These are phyloP conservation scores for Ogataea glucozyma DNA, from an alignment of 805 yeast genomes.

Conservation along the genomic window DNA sequence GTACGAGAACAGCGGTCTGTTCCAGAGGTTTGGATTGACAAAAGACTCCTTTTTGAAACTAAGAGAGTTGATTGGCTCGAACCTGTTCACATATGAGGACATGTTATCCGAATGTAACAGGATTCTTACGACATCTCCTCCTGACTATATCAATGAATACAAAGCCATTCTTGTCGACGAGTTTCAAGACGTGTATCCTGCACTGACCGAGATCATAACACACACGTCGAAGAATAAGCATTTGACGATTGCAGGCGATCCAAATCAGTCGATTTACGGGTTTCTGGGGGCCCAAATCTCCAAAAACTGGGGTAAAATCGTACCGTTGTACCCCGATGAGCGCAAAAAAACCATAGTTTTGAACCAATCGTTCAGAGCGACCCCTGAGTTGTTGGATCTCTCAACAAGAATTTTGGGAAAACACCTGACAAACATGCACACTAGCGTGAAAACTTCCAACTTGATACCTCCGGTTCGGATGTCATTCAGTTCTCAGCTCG, in stretches of 20 bases:
- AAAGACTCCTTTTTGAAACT: slow-evolving; percentile 15
- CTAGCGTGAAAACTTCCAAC: slow-evolving; percentile 23
- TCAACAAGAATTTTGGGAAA: slow-evolving; percentile 37
- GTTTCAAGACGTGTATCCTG: slow-evolving; percentile 67
- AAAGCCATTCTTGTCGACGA: slow-evolving; percentile 64
- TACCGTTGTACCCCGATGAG: slow-evolving; percentile 19
- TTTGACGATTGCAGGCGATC: slow-evolving; percentile 69
- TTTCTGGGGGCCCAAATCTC: slow-evolving; percentile 54
- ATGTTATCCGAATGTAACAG: slow-evolving; percentile 24
- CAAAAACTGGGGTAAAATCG: slow-evolving; percentile 26
- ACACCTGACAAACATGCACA: slow-evolving; percentile 11
- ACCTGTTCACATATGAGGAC: slow-evolving; percentile 30
- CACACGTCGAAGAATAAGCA: slow-evolving; percentile 46
- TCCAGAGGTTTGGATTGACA: slow-evolving; percentile 9
- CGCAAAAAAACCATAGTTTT: slow-evolving; percentile 38
- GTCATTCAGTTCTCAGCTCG: slow-evolving; percentile 31
- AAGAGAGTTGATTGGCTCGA: slow-evolving; percentile 21
- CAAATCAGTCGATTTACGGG: slow-evolving; percentile 67
- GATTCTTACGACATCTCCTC: slow-evolving; percentile 20
- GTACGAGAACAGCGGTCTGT: slow-evolving; percentile 14
- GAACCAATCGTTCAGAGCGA: slow-evolving; percentile 58
- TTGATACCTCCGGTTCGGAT: slow-evolving; percentile 27
- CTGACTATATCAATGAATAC: slow-evolving; percentile 25
- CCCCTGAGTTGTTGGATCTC: slow-evolving; percentile 54
- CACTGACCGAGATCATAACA: slow-evolving; percentile 46